A percentile compares a stretch with the other conserved stretches of the same genome.
phyloP scores from a whole-genome alignment of 306 rosid genomes.

The Sophora flavescens region DNA sequence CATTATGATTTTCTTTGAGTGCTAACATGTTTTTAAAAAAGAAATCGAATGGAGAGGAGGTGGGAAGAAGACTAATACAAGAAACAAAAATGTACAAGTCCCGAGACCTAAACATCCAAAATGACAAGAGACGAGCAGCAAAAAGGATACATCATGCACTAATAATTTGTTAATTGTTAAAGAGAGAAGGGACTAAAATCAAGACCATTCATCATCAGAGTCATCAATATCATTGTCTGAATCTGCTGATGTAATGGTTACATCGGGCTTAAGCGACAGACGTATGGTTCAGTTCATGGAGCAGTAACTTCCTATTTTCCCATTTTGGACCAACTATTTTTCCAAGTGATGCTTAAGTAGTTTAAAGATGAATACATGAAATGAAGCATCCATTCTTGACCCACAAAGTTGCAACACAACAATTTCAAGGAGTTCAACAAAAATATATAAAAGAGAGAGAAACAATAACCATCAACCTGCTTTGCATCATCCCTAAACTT shows the following conservation, averaged over 20 bases:
- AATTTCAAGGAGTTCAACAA: constrained; percentile 9
- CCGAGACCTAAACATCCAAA: neutral
- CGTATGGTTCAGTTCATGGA: neutral
- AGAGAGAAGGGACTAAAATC: constrained; percentile 34
- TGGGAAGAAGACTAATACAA: neutral
- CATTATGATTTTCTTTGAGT: neutral
- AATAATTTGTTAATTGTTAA: neutral
- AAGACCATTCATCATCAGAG: constrained; percentile 94
- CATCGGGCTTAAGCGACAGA: constrained; percentile 91
- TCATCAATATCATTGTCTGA: constrained; percentile 87
- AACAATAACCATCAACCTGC: constrained; percentile 62
- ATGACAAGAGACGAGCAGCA: neutral
- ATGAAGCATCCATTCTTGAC: neutral
- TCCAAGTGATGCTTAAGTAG: neutral
- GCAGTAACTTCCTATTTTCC: neutral
- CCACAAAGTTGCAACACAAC: constrained; percentile 18
- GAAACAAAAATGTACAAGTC: neutral
- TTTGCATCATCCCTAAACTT: constrained; percentile 99
- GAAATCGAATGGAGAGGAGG: no score
- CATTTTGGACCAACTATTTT: constrained; percentile 18
- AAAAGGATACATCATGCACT: neutral
- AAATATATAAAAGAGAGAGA: neutral
- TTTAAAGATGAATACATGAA: constrained; percentile 14
- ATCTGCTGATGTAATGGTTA: constrained; percentile 96
- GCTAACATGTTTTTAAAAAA: neutral